These are phyloP conservation scores for Aspergillus ustus DNA, from an alignment of 2,329 filamentous ascomycete species.

Conservation along the genomic window DNA sequence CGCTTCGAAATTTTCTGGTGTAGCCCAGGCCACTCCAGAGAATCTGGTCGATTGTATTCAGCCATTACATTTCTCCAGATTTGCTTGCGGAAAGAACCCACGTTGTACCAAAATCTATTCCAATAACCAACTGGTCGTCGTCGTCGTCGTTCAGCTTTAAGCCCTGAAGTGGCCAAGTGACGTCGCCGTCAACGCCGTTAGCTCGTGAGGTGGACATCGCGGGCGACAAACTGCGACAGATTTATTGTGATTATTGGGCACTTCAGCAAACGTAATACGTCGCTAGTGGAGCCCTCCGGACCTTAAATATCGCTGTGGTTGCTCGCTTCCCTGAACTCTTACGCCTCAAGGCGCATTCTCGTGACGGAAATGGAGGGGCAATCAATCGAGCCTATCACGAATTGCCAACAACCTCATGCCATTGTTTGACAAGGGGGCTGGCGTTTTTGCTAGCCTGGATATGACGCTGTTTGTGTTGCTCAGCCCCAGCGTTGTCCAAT, in stretches of 20 bases:
- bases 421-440: neutral
- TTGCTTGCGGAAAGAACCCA: neutral
- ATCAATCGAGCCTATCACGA: slow-evolving; percentile 1
- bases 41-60: neutral
- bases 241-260: too few species aligned
- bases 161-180: slow-evolving; percentile 1
- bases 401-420: neutral
- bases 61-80: neutral
- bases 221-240: too few species aligned
- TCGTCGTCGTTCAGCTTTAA: neutral
- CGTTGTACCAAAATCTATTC: slow-evolving; percentile 12
- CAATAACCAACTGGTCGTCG: slow-evolving; percentile 11
- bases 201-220: neutral
- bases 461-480: neutral
- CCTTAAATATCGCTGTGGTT: neutral
- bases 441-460: neutral
- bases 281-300: neutral
- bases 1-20: slow-evolving; percentile 1
- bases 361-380: neutral
- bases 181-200: neutral
- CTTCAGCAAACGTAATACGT: neutral
- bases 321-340: neutral
- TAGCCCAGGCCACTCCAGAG: slow-evolving; percentile 11
- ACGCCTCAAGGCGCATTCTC: neutral
- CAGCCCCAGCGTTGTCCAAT: neutral